A percentile compares a stretch with the other conserved stretches of the same genome.
Conservation (phyloP, 495 filamentous ascomycete genomes). For the Hypoxylon trugodes region DNA sequence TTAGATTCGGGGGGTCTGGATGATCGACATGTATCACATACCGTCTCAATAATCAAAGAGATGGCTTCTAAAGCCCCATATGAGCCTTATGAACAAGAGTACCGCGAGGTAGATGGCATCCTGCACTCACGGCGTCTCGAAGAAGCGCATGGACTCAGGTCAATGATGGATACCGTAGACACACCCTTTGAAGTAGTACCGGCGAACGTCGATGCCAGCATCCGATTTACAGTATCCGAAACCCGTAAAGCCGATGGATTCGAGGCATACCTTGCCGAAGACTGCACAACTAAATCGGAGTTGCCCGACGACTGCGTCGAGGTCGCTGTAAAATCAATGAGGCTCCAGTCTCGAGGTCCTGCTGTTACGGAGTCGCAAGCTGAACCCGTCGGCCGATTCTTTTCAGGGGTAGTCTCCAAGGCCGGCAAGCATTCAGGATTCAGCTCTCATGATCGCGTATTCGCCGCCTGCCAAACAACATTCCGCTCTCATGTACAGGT, state of each 20-base stretch:
- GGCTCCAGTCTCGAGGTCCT: too few relatives aligned
- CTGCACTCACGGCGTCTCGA: slow-evolving; percentile 33
- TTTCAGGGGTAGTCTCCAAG: too few relatives aligned
- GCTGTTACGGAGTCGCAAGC: too few relatives aligned
- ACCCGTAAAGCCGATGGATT: neutral
- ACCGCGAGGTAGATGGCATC: slow-evolving; percentile 19
- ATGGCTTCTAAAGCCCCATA: neutral
- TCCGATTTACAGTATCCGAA: neutral
- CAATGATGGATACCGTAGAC: neutral
- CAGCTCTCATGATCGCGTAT: too few relatives aligned
- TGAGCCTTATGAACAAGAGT: slow-evolving; percentile 25
- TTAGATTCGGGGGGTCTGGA: slow-evolving; percentile 1
- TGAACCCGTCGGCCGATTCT: too few relatives aligned
- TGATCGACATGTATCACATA: neutral
- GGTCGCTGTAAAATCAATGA: too few relatives aligned
- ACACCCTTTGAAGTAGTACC: neutral
- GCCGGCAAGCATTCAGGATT: too few relatives aligned
- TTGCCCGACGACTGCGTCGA: too few relatives aligned
- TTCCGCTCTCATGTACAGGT: slow-evolving; percentile 28
- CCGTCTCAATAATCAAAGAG: neutral
- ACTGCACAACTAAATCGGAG: too few relatives aligned
- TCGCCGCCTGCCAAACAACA: too few relatives aligned
- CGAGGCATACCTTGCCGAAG: neutral
- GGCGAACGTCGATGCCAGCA: too few relatives aligned
- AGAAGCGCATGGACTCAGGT: slow-evolving; percentile 11